These are phyloP conservation scores for Sporothrix pseudoabietina DNA, from an alignment of 2,329 filamentous ascomycete genomes.

Conservation along the genomic window DNA sequence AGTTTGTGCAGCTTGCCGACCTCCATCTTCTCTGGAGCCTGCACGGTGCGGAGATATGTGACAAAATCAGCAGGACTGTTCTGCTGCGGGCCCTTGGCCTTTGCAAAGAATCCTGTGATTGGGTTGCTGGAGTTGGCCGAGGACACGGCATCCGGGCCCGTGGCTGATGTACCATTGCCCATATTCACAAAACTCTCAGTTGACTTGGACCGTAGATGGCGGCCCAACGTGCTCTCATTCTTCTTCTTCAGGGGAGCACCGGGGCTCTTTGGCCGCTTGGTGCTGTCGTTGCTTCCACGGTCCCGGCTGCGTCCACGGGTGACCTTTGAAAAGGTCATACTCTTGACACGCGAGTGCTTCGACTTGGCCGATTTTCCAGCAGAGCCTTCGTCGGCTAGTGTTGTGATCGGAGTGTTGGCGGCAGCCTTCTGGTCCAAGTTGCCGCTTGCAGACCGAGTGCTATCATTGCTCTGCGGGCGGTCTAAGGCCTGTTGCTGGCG, in stretches of 20 bases:
- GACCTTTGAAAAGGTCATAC: constrained; percentile 73
- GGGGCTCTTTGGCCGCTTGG: constrained; percentile 53
- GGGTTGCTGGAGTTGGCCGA: constrained; percentile 48
- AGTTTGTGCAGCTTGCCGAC: constrained; percentile 96
- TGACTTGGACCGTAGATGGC: constrained; percentile 71
- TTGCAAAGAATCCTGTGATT: constrained; percentile 54
- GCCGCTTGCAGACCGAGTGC: constrained; percentile 45
- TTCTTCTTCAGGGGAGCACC: constrained; percentile 73
- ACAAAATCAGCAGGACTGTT: constrained; percentile 83
- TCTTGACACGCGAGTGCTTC: constrained; percentile 68
- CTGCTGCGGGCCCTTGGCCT: constrained; percentile 72
- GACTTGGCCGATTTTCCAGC: constrained; percentile 51
- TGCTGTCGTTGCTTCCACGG: constrained; percentile 13
- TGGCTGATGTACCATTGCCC: constrained; percentile 44
- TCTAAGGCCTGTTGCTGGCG: constrained; percentile 18
- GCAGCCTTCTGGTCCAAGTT: constrained; percentile 27
- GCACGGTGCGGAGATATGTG: constrained; percentile 76
- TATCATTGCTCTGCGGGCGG: constrained; percentile 45
- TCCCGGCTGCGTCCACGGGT: constrained; percentile 40
- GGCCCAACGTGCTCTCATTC: constrained; percentile 60
- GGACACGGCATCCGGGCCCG: constrained; percentile 51
- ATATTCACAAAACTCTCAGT: constrained; percentile 68
- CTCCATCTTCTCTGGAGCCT: constrained; percentile 80
- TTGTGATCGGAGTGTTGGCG: constrained; percentile 33
- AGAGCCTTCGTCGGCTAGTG: constrained; percentile 37